These are phyloP conservation scores for Nyssa sinensis DNA, from an alignment of 148 eudicot species.

Conservation along the genomic window DNA sequence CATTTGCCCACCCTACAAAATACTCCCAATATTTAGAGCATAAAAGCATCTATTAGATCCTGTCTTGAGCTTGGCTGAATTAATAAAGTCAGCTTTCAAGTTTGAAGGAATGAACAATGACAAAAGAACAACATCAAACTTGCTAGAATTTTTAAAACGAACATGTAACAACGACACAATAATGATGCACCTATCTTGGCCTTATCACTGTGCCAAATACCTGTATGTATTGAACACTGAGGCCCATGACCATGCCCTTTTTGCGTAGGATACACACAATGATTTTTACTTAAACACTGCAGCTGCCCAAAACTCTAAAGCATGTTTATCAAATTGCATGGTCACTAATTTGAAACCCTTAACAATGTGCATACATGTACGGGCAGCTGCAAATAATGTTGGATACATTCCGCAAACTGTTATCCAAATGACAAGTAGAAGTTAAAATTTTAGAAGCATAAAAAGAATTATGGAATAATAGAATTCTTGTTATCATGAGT, in stretches of 20 bases:
- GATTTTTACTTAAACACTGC: neutral
- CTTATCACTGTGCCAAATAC: neutral
- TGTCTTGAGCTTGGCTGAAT: neutral
- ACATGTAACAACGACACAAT: neutral
- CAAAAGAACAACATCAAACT: neutral
- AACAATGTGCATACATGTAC: neutral
- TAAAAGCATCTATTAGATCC: neutral
- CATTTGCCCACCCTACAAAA: conserved; percentile 78
- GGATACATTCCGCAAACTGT: too few species aligned
- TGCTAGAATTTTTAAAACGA: neutral
- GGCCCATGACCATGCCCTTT: neutral
- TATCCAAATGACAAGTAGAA: neutral
- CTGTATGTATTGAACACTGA: neutral
- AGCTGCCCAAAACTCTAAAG: neutral
- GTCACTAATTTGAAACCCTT: neutral
- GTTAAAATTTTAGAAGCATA: neutral
- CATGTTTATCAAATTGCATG: neutral
- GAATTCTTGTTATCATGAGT: neutral
- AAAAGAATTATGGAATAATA: neutral
- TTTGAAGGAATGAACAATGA: neutral
- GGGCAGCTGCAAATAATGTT: neutral
- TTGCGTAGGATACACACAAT: neutral
- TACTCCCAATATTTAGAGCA: neutral
- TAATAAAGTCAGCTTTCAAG: neutral
- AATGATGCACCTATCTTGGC: neutral